Percentiles rank a stretch among this genome's conserved stretches.
phyloP scores from a whole-genome alignment of 2,329 filamentous ascomycete genomes.

The Aspergillus pseudoglaucus region DNA sequence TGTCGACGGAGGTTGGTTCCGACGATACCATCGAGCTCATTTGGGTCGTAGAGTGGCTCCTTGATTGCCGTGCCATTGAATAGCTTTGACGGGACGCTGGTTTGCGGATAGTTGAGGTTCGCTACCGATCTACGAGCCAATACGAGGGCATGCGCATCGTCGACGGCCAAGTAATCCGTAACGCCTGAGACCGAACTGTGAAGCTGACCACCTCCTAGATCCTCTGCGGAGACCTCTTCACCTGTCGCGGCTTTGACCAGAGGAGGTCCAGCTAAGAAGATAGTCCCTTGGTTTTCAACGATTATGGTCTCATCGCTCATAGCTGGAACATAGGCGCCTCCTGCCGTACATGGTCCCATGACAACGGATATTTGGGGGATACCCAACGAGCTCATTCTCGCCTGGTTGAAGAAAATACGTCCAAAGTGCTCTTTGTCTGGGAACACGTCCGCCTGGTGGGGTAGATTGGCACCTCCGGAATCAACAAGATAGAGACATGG shows the following conservation, averaged over 20 bases:
- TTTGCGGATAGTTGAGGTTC: slow-evolving; percentile 81
- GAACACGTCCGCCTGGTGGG: slow-evolving; percentile 92
- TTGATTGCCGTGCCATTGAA: slow-evolving; percentile 41
- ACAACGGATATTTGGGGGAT: slow-evolving; percentile 93
- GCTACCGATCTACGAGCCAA: slow-evolving; percentile 75
- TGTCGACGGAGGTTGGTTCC: slow-evolving; percentile 83
- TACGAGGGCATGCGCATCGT: slow-evolving; percentile 85
- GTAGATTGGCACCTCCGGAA: slow-evolving; percentile 89
- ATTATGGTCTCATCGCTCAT: slow-evolving; percentile 99
- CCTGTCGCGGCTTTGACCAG: slow-evolving; percentile 94
- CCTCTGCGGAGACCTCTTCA: slow-evolving; percentile 83
- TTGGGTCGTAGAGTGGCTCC: slow-evolving; percentile 72
- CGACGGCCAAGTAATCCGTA: slow-evolving; percentile 88
- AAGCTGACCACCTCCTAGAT: slow-evolving; percentile 81
- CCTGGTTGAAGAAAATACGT: slow-evolving; percentile 97
- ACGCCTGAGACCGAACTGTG: slow-evolving; percentile 89
- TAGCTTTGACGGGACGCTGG: slow-evolving; percentile 26
- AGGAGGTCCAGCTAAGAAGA: slow-evolving; percentile 90
- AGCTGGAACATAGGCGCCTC: slow-evolving; percentile 89
- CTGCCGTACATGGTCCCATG: slow-evolving; percentile 95
- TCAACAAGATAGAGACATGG: slow-evolving; percentile 94
- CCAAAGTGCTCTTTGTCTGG: slow-evolving; percentile 93
- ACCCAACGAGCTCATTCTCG: slow-evolving; percentile 78
- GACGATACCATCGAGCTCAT: slow-evolving; percentile 81
- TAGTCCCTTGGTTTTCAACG: slow-evolving; percentile 89